phyloP scores from a whole-genome alignment of 148 eudicot genomes.

The Rhododendron williamsianum region DNA sequence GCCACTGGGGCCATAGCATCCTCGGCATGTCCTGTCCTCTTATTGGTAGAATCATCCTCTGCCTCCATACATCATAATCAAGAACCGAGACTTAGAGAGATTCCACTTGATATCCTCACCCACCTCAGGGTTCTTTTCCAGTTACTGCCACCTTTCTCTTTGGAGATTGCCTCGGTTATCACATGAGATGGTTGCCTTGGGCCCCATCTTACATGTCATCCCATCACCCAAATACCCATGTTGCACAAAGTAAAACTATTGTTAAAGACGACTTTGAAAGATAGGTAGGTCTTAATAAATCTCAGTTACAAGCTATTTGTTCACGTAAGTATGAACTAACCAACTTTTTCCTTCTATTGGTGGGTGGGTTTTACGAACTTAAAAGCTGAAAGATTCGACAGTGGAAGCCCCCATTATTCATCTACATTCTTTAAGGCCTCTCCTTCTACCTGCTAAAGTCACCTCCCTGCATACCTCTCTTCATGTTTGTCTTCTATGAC shows the following conservation, averaged over 20 bases:
- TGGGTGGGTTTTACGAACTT: not conserved
- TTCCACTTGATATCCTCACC: not conserved
- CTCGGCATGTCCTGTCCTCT: not conserved
- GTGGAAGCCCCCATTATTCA: not conserved
- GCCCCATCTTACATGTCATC: not conserved
- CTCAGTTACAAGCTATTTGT: not conserved
- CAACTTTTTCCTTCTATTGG: too few species aligned
- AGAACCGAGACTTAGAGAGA: not conserved
- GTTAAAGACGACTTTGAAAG: not conserved
- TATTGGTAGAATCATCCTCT: not conserved
- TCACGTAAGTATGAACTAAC: not conserved
- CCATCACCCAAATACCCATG: not conserved
- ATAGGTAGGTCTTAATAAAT: not conserved
- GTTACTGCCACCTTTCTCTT: not conserved
- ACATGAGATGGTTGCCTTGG: not conserved
- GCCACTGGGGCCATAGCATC: not conserved
- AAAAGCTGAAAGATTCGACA: not conserved
- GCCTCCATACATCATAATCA: not conserved
- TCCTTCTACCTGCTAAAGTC: not conserved
- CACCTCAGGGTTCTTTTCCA: not conserved
- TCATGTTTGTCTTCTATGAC: not conserved
- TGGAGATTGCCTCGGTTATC: not conserved
- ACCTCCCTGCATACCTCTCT: not conserved
- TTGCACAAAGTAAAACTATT: not conserved
- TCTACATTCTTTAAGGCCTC: not conserved